phyloP scores from a whole-genome alignment of 441 rosid species.

The Manihot esculenta region DNA sequence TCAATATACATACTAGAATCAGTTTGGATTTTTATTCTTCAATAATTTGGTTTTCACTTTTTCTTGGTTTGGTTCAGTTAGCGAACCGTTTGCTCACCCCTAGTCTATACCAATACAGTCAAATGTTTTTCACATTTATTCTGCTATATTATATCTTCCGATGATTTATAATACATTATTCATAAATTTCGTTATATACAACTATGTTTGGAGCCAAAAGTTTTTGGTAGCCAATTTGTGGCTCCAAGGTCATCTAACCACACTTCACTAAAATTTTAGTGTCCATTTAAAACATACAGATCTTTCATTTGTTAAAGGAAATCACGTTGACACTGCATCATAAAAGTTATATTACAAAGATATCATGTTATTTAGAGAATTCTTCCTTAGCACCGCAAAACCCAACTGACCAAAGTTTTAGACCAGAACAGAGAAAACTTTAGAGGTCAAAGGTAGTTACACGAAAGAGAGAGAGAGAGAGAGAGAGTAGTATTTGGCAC shows the following conservation, averaged over 20 bases:
- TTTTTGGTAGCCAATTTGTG: not conserved
- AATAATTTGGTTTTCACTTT: too few species aligned
- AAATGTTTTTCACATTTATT: not conserved
- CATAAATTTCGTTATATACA: too few species aligned
- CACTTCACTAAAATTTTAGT: not conserved
- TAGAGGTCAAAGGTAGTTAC: not conserved
- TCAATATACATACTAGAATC: too few species aligned
- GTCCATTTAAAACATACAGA: not conserved
- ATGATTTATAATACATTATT: not conserved
- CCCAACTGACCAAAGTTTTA: not conserved
- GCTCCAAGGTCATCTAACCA: not conserved
- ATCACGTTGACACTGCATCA: not conserved
- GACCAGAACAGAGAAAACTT: not conserved
- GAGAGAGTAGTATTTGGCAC: not conserved
- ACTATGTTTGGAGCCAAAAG: not conserved
- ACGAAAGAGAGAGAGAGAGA: not conserved
- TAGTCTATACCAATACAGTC: too few species aligned
- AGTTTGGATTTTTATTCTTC: too few species aligned
- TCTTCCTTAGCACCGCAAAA: not conserved
- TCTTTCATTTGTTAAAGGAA: not conserved
- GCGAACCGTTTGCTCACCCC: too few species aligned
- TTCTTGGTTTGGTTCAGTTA: too few species aligned
- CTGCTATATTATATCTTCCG: not conserved
- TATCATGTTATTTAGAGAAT: not conserved
- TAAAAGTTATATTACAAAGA: not conserved